Conservation (phyloP, 2,329 filamentous ascomycete genomes). For the Karstenula rhodostoma region DNA sequence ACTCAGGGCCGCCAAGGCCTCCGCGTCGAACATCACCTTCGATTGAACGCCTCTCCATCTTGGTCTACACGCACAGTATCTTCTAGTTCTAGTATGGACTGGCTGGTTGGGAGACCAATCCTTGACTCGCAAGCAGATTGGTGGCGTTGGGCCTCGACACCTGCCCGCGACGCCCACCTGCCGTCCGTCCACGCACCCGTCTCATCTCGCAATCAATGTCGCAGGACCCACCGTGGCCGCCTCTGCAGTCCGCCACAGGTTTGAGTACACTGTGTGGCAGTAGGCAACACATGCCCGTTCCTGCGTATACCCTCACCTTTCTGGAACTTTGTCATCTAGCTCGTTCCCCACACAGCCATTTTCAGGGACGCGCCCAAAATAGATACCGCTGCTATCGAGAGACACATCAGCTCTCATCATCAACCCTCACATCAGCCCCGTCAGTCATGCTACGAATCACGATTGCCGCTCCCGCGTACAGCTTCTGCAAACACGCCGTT, state of each 20-base stretch:
- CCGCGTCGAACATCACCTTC: constrained; percentile 15
- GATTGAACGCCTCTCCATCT: constrained; percentile 11
- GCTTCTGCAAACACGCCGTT: not conserved
- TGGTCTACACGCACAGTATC: too few relatives aligned
- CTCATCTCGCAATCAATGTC: not conserved
- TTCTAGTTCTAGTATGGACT: too few relatives aligned
- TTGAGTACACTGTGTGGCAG: too few relatives aligned
- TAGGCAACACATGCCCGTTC: too few relatives aligned
- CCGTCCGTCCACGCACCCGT: not conserved
- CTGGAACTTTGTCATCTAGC: too few relatives aligned
- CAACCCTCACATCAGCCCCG: not conserved
- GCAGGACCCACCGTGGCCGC: not conserved
- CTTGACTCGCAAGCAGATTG: constrained; percentile 12
- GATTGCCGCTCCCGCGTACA: not conserved
- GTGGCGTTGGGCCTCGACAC: not conserved
- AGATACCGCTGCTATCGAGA: not conserved
- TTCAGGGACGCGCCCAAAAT: constrained; percentile 6
- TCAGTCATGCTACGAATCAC: not conserved
- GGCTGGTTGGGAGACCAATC: not conserved
- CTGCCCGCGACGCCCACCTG: not conserved
- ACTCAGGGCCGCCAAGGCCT: constrained; percentile 8
- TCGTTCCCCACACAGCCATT: not conserved
- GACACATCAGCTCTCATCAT: constrained; percentile 10
- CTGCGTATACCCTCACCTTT: too few relatives aligned
- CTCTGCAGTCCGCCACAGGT: not conserved